Percentiles rank a stretch among this genome's conserved stretches.
These are phyloP conservation scores for Yarrowia sp. DNA, from an alignment of 805 yeast species.

Conservation along the genomic window DNA sequence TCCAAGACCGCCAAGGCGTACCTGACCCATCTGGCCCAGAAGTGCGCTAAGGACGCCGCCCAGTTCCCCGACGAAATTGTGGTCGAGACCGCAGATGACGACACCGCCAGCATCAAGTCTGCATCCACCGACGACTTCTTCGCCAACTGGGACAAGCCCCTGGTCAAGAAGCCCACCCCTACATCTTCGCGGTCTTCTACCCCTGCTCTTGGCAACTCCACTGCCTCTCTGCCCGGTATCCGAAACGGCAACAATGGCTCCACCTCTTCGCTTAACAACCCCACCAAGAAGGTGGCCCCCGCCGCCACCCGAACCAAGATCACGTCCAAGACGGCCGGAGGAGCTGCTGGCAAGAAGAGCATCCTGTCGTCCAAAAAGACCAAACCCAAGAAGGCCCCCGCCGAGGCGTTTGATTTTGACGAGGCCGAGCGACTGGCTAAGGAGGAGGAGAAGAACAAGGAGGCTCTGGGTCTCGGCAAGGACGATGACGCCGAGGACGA, in stretches of 20 bases:
- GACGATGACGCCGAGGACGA: constrained; percentile 43
- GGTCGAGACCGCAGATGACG: constrained; percentile 56
- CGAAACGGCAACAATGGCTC: constrained; percentile 40
- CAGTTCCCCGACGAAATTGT: constrained; percentile 77
- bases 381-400: constrained; percentile 48
- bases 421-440: constrained; percentile 80
- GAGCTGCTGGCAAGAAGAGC: constrained; percentile 41
- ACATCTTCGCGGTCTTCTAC: constrained; percentile 54
- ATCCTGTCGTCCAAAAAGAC: constrained; percentile 50
- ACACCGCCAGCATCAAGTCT: constrained; percentile 42
- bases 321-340: constrained; percentile 36
- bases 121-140: constrained; percentile 80
- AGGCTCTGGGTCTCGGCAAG: constrained; percentile 55
- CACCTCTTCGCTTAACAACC: constrained; percentile 32
- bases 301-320: constrained; percentile 34
- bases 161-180: constrained; percentile 52
- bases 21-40: constrained; percentile 76
- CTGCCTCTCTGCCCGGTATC: constrained; percentile 38
- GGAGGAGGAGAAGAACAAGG: constrained; percentile 73
- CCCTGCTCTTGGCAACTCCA: constrained; percentile 43
- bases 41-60: constrained; percentile 68
- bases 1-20: constrained; percentile 80
- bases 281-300: constrained; percentile 43
- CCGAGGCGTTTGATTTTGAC: constrained; percentile 66
- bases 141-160: constrained; percentile 89